Evolutionary conservation across 2,329 filamentous ascomycete species (phyloP).

Genomic region (Coniochaeta prunicola): DNA sequence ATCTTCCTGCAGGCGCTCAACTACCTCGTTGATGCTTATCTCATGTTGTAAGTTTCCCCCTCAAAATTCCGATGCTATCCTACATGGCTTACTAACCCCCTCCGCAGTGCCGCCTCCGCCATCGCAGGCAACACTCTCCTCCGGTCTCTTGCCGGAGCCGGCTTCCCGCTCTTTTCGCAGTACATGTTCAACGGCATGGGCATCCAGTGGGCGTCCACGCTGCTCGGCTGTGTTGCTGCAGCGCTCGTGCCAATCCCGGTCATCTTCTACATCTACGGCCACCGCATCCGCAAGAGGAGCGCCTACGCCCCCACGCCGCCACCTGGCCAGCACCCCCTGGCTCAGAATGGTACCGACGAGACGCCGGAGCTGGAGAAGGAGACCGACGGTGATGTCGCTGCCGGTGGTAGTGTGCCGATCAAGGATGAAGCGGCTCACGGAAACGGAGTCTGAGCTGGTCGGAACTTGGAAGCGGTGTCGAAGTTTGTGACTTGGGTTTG

Average conservation of each 20-base stretch:
- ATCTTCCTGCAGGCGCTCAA: slow-evolving; percentile 79
- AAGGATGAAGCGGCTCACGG: slow-evolving; percentile 23
- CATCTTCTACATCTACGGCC: slow-evolving; percentile 54
- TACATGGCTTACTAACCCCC: slow-evolving; percentile 5
- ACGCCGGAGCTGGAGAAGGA: background rate
- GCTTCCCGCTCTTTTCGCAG: slow-evolving; percentile 70
- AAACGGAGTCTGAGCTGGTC: background rate
- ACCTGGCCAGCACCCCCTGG: slow-evolving; percentile 9
- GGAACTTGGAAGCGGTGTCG: background rate
- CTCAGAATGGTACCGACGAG: background rate
- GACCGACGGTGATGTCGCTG: background rate
- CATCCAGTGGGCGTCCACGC: slow-evolving; percentile 54
- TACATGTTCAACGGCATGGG: slow-evolving; percentile 61
- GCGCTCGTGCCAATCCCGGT: slow-evolving; percentile 55
- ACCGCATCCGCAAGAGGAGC: slow-evolving; percentile 47
- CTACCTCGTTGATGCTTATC: slow-evolving; percentile 71
- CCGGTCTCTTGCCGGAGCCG: slow-evolving; percentile 69
- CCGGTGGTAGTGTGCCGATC: background rate
- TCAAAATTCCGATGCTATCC: background rate
- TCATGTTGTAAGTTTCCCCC: slow-evolving; percentile 45
- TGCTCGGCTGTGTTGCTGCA: slow-evolving; percentile 53
- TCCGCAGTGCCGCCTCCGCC: slow-evolving; percentile 58
- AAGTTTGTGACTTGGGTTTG: background rate
- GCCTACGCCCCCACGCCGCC: slow-evolving; percentile 45
- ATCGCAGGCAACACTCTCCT: slow-evolving; percentile 78